These are phyloP conservation scores for Ceratobasidium sp. DNA, from an alignment of 1,284 basidiomycete species.

Conservation along the genomic window DNA sequence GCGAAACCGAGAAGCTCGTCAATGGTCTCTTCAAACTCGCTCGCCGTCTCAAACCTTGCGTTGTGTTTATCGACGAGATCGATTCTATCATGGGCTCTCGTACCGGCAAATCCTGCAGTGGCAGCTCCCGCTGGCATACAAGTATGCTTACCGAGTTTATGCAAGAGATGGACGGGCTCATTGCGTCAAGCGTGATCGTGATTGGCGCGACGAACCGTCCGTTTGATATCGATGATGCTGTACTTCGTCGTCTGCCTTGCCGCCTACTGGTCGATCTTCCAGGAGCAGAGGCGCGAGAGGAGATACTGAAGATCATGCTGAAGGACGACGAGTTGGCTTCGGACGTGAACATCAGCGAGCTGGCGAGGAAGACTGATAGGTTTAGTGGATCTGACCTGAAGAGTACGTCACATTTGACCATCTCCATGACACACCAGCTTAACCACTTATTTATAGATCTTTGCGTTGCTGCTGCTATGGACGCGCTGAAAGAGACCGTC, in stretches of 20 bases:
- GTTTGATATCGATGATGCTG: constrained; percentile 32
- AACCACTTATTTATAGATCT: constrained; percentile 59
- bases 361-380: constrained; percentile 79
- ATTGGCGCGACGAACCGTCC: constrained; percentile 38
- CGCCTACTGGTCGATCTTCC: constrained; percentile 37
- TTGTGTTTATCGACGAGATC: constrained; percentile 38
- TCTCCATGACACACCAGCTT: neutral
- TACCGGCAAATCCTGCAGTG: neutral
- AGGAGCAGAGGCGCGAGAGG: constrained; percentile 10
- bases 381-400: constrained; percentile 95
- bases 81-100: constrained; percentile 34
- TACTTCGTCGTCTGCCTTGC: constrained; percentile 34
- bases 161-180: constrained; percentile 38
- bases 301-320: constrained; percentile 23
- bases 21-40: constrained; percentile 68
- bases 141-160: constrained; percentile 89
- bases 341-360: constrained; percentile 68
- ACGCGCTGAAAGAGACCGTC: constrained; percentile 86
- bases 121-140: constrained; percentile 52
- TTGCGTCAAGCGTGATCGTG: constrained; percentile 18
- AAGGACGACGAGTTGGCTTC: constrained; percentile 74
- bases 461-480: constrained; percentile 88
- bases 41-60: constrained; percentile 25
- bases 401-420: constrained; percentile 64
- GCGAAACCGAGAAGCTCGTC: constrained; percentile 94